phyloP scores from a whole-genome alignment of 306 rosid genomes.

The Citrullus mucosospermus region DNA sequence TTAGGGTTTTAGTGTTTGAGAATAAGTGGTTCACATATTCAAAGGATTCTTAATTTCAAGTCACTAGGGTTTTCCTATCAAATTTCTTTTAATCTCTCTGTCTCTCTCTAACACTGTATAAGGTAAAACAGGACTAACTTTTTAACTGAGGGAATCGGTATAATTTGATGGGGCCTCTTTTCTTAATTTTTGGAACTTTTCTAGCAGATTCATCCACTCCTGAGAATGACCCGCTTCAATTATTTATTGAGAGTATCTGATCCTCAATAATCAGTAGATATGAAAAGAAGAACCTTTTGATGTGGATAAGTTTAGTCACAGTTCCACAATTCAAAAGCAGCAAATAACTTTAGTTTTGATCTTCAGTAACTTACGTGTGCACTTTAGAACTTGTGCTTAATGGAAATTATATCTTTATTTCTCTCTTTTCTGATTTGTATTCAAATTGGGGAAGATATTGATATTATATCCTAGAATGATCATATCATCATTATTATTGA shows the following conservation, averaged over 20 bases:
- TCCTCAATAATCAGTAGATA: background rate
- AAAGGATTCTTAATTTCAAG: no score
- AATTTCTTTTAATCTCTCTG: background rate
- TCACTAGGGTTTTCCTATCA: no score
- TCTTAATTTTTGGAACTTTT: background rate
- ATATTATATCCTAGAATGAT: background rate
- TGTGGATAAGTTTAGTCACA: background rate
- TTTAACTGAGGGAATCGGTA: background rate
- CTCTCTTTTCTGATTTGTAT: background rate
- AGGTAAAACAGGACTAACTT: background rate
- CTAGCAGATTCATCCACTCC: background rate
- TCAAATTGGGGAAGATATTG: conserved; percentile 2
- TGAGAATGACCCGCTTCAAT: conserved; percentile 1
- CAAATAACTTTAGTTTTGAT: background rate
- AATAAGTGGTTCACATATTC: no score
- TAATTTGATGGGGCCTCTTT: background rate
- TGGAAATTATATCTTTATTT: background rate
- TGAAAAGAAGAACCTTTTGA: background rate
- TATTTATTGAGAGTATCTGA: background rate
- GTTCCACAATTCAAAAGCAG: background rate
- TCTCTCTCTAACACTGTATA: background rate
- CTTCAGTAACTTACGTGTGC: background rate
- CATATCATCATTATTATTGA: background rate
- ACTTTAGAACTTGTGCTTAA: background rate
- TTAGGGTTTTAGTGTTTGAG: no score